Evolutionary conservation across 2,329 filamentous ascomycete species (phyloP), one percentile per base, ranked within the genome.

Genomic region (Monilinia aucupariae): DNA sequence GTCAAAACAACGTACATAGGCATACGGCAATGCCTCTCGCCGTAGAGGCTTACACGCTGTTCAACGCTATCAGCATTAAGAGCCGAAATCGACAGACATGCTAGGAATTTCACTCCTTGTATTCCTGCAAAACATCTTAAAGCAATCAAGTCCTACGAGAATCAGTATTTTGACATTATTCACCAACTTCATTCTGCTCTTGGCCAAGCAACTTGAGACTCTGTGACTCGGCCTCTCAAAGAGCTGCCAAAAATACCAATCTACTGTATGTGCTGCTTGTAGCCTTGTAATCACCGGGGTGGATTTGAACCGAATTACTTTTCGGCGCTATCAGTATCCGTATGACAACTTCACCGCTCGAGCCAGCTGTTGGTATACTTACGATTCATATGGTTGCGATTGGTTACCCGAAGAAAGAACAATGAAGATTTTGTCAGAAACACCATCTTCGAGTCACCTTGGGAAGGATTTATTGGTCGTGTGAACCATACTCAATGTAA

Each of bases 341-440:
- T 34, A 37, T 54, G 48, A 61, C 49, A 45, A 54, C 48, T 53
- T 30, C 48, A 52, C 27, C 25, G 48, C 15, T 61, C 27, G 37
- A 39, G 39, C 47, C 49, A 61, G 49, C 39, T 43, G 30, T 25
- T 47, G n/a, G 13, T 55, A 22, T 45, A 34, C 48, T 34, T 54
- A 17, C 30, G 53, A 55, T 45, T 32, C 39, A 47, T 55, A 30
- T 43, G 39, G 30, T 55, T 55, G 30, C 17, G 25, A 39, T 17
- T 43, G 39, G 43, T 55, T 55, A 43, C 22, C 37, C 52, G 17
- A 55, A 43, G 52, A 20, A 39, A n/a, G 17, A 55, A 43, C 13
- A 30, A n/a, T 15, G 12, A n/a, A 32, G n/a, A 53, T 41, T 34
- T 17, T n/a, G 12, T 48, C 45, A 48, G 25, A 43, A 9, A 30